Base-by-base conservation (phyloP, 768 basidiomycete genomes). In the Russula abietina region DNA sequence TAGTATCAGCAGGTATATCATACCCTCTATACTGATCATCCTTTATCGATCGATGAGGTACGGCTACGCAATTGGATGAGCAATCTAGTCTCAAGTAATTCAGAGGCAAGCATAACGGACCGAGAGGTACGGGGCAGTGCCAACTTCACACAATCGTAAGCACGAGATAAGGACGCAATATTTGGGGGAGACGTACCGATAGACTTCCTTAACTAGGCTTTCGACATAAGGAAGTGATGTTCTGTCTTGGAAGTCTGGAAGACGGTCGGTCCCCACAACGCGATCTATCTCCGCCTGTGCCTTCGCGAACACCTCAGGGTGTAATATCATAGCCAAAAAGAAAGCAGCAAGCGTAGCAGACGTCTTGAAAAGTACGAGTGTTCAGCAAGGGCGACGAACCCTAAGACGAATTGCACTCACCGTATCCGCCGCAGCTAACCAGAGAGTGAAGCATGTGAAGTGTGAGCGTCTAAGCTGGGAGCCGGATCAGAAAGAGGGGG, bases 281-380 rank as follows among this genome's bases (percentile, higher is more conserved):
- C 39, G 32, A 46, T 73, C 72, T 50, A 73, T 64, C 49, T 73
- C 70, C 28, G 68, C 70, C 51, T 72, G 72, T 3, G 69, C 70
- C 41, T 58, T 65, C 6, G 53, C 55, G 56, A 71, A 68, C 10
- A 69, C 65, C 0, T 67, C 66, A 11, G 71, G 71, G 55, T 70
- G 62, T 45, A 62, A 43, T 39, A 52, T 57, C 65, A 69, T 69
- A 32, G 64, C 59, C 50, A 69, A 60, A 56, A 68, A 57, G 56
- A 69, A 66, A 26, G 67, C 17, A 14, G 48, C 38, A 28, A 69
- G 46, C 2, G 65, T 62, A 26, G 68, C 64, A 32, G 61, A 45
- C 9, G 67, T 68, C 67, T 68, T n/a, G 16, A 41, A 54, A 19
- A 11, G 30, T n/a, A 58, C 19, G 50, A 38, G 48, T 14, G 17